phyloP scores from a whole-genome alignment of 202 grass and related monocot species.

The Carex sylvatica region DNA sequence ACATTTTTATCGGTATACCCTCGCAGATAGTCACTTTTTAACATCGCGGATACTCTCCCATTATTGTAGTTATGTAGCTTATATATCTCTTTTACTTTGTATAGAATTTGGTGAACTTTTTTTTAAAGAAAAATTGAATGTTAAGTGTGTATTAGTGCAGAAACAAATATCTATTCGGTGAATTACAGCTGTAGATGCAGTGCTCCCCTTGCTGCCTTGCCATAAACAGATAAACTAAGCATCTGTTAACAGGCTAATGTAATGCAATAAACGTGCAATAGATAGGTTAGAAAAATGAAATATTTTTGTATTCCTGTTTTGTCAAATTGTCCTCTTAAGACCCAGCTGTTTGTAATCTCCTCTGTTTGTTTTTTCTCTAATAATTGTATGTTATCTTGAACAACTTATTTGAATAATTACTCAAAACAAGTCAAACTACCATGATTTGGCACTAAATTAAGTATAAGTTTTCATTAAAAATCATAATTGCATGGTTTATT shows the following conservation, averaged over 20 bases:
- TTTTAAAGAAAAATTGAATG: too few species aligned
- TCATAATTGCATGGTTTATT: neutral
- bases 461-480: neutral
- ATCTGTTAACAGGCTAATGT: neutral
- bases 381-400: neutral
- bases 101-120: too few species aligned
- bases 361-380: neutral
- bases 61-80: too few species aligned
- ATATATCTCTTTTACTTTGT: too few species aligned
- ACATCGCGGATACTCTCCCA: too few species aligned
- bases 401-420: neutral
- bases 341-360: neutral
- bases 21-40: too few species aligned
- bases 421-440: neutral
- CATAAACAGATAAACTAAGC: neutral
- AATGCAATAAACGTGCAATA: conserved; percentile 28
- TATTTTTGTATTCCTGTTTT: neutral
- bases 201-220: neutral
- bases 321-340: neutral
- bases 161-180: too few species aligned
- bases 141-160: too few species aligned
- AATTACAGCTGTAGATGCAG: neutral
- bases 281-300: conserved; percentile 20
- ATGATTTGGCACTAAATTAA: neutral
- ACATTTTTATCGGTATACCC: too few species aligned